Base-by-base conservation (phyloP, 805 yeast species). In the Blastobotrys parvus region DNA sequence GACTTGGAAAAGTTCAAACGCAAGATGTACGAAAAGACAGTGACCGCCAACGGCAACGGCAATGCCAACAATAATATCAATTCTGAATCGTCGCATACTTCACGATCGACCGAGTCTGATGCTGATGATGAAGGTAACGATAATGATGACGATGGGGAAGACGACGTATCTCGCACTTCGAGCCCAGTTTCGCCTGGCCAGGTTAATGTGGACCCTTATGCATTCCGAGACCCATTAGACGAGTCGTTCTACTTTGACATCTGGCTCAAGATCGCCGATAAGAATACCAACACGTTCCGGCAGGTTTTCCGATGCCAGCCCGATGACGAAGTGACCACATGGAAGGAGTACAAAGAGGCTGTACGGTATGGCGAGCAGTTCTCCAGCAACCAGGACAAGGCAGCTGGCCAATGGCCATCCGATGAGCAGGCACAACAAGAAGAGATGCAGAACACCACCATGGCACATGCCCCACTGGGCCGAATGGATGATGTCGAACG, bases 251-350 rank as follows among this genome's bases (percentile, higher is more conserved):
- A 78, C 55, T 89, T 84, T 53, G 96, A 87, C 53, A 60, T 80
- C 5, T 90, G 96, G 96, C 75, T 71, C 58, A 80, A 80, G 3
- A 77, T 76, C 54, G 97, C 98, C 0, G 67, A 82, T 42, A 72
- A 89, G 54, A 92, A 92, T 57, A 87, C 97, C 0, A 70, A 75
- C 46, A 66, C 94, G 1, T 92, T 75, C 65, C 71, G 96, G 47
- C 69, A 82, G 60, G 84, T 92, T 1, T 92, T 92, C 72, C 89
- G 89, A 50, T 78, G 86, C 48, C 98, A 94, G 58, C 99, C 99
- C 0, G 98, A 92, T 62, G 87, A 90, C 59, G 70, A 77, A 4
- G 97, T 90, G n/a, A 71, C 71, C 19, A 74, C 88, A 0, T 92
- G 99, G 99, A 74, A 74, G 44, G 95, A 87, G 44, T 92, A 87